These are phyloP conservation scores for Pseudognaphalium luteoalbum DNA, from an alignment of 129 eudicot genomes.

Conservation along the genomic window DNA sequence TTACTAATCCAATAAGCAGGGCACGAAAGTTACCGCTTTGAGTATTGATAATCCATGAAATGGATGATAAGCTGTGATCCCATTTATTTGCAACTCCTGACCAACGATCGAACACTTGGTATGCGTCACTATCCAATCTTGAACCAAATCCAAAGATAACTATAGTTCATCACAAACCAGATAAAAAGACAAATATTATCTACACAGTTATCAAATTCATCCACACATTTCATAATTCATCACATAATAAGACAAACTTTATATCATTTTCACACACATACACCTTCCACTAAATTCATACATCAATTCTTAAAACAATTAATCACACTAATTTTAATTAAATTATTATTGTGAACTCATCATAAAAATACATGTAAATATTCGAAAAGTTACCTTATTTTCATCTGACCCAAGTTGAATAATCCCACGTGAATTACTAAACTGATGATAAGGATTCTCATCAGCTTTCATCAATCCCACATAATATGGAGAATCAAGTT, in stretches of 20 bases:
- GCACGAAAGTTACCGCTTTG: slow-evolving; percentile 53
- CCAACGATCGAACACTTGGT: slow-evolving; percentile 42
- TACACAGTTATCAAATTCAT: slow-evolving; percentile 1
- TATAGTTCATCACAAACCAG: slow-evolving; percentile 36
- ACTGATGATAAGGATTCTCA: slow-evolving; percentile 57
- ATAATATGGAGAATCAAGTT: slow-evolving; percentile 49
- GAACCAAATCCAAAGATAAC: slow-evolving; percentile 77
- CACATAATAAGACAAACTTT: slow-evolving; percentile 16
- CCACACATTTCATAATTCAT: slow-evolving; percentile 28
- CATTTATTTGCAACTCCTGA: slow-evolving; percentile 45
- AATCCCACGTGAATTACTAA: slow-evolving; percentile 57
- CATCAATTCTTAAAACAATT: neutral
- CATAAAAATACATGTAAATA: neutral
- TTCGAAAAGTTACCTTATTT: slow-evolving; percentile 49
- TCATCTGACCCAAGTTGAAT: slow-evolving; percentile 73
- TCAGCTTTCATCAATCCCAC: slow-evolving; percentile 52
- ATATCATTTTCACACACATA: slow-evolving; percentile 21
- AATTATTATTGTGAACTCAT: neutral
- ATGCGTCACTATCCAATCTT: slow-evolving; percentile 67
- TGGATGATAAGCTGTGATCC: slow-evolving; percentile 65
- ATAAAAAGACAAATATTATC: neutral
- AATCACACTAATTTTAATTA: slow-evolving; percentile 1
- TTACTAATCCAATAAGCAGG: neutral
- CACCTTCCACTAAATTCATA: neutral
- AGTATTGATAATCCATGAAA: slow-evolving; percentile 67